phyloP scores from a whole-genome alignment of 2,329 filamentous ascomycete species.

The Aspergillus chevalieri region DNA sequence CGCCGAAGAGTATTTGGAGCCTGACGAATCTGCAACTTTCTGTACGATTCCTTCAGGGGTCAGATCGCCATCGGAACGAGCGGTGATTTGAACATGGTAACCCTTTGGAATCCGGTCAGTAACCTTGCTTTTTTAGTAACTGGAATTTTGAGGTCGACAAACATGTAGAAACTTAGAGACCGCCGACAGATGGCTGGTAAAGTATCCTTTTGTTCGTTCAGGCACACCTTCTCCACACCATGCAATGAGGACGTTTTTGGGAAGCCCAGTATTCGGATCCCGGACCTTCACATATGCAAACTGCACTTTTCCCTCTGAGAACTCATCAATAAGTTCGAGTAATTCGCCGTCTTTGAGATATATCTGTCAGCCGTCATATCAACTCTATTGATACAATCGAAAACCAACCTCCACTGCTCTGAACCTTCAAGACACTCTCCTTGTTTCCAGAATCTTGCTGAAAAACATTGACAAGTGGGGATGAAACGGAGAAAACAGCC shows the following conservation, averaged over 20 bases:
- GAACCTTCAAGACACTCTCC: slow-evolving; percentile 92
- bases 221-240: slow-evolving; percentile 98
- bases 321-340: slow-evolving; percentile 83
- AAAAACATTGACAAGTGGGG: slow-evolving; percentile 87
- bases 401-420: slow-evolving; percentile 74
- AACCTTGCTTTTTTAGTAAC: not conserved
- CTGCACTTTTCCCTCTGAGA: slow-evolving; percentile 92
- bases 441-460: slow-evolving; percentile 73
- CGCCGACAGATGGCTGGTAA: slow-evolving; percentile 84
- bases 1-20: slow-evolving; percentile 81
- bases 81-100: slow-evolving; percentile 96
- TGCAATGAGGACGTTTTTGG: slow-evolving; percentile 87
- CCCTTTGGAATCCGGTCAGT: slow-evolving; percentile 45
- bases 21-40: slow-evolving; percentile 91
- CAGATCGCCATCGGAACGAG: slow-evolving; percentile 82
- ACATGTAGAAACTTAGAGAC: slow-evolving; percentile 88
- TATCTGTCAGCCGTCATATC: not conserved
- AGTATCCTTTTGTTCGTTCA: slow-evolving; percentile 97
- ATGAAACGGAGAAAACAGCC: slow-evolving; percentile 89
- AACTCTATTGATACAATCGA: not conserved
- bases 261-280: slow-evolving; percentile 81
- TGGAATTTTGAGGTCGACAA: slow-evolving; percentile 11
- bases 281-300: slow-evolving; percentile 97
- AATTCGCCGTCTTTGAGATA: slow-evolving; percentile 74
- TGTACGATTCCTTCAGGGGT: slow-evolving; percentile 82